These are phyloP conservation scores for Lactarius trivialis DNA, from an alignment of 768 basidiomycete species.

Conservation along the genomic window DNA sequence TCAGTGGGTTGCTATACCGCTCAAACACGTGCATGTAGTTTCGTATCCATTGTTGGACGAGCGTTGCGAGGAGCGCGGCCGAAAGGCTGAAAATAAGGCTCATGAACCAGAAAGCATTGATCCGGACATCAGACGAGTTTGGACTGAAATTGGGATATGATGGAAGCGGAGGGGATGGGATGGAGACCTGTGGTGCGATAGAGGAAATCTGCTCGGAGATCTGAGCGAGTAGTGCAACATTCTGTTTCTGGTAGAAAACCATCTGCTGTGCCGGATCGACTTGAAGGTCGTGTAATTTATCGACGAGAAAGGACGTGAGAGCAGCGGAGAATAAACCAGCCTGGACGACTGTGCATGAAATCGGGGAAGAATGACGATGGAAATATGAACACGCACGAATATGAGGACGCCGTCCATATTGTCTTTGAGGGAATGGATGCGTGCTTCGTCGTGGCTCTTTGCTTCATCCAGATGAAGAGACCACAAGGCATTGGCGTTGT, in stretches of 20 bases:
- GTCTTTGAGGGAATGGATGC: neutral
- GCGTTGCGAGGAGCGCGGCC: conserved; percentile 38
- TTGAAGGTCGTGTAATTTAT: conserved; percentile 2
- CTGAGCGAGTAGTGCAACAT: conserved; percentile 2
- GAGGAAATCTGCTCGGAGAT: neutral
- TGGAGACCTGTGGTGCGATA: neutral
- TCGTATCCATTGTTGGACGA: conserved; percentile 45
- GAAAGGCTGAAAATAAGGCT: conserved; percentile 34
- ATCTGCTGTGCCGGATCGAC: neutral
- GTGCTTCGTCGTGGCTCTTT: neutral
- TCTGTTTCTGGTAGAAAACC: neutral
- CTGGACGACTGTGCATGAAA: neutral
- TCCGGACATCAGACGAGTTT: conserved; percentile 31
- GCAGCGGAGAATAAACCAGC: conserved; percentile 11
- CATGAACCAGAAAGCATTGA: conserved; percentile 40
- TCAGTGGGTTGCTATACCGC: conserved; percentile 27
- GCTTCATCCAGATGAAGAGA: neutral
- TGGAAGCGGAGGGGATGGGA: neutral
- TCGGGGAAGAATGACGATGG: no score
- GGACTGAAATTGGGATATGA: conserved; percentile 12
- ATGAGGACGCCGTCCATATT: neutral
- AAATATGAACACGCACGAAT: neutral
- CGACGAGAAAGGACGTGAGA: conserved; percentile 5
- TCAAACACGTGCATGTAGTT: conserved; percentile 30
- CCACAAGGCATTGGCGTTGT: neutral